Base-by-base conservation (phyloP, 176 grass and related monocot species). In the Aegilops speltoides region DNA sequence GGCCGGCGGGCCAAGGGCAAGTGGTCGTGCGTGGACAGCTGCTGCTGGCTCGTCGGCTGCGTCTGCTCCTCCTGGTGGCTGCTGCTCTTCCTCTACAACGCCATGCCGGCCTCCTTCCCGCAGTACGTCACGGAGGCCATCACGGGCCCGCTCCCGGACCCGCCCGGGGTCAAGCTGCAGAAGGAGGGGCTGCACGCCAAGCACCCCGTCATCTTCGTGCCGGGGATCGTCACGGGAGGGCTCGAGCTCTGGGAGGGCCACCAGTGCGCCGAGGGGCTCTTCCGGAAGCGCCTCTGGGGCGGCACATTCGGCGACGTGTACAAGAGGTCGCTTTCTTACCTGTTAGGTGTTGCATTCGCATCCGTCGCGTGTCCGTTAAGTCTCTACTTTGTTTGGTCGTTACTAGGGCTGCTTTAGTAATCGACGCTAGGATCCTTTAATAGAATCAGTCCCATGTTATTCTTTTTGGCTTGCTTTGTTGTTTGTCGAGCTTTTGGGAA, bases 221-320 rank as follows among this genome's bases (percentile, higher is more conserved):
- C 97, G 3, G 97, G 97, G 16, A 99, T 99, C 87, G 97, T 99
- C 76, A 96, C 94, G 3, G 97, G 97, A 0, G 97, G 97, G 0
- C 91, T 99, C 43, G 97, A 99, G 94, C 94, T 99, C 14, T 99
- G 97, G 97, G 94, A 99, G 83, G 97, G 97, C 0, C 97, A 93
- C 72, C 97, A 99, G 2, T 99, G 97, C 72, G 97, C 97, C 45
- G 94, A 99, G 54, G 97, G 87, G 8, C 92, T 99, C 64, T 99
- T 99, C 84, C 90, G 97, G 72, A 99, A 99, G 79, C 90, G 97
- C 25, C 88, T 99, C 13, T 99, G 97, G 97, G 97, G 97, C 50
- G 97, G 97, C 41, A 91, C 90, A 26, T 99, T 99, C 67, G 97
- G 97, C 19, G 97, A 99, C 68, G 87, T 99, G 2, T 99, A 99